Conservation (phyloP, 441 rosid species). For the Populus tomentosa region DNA sequence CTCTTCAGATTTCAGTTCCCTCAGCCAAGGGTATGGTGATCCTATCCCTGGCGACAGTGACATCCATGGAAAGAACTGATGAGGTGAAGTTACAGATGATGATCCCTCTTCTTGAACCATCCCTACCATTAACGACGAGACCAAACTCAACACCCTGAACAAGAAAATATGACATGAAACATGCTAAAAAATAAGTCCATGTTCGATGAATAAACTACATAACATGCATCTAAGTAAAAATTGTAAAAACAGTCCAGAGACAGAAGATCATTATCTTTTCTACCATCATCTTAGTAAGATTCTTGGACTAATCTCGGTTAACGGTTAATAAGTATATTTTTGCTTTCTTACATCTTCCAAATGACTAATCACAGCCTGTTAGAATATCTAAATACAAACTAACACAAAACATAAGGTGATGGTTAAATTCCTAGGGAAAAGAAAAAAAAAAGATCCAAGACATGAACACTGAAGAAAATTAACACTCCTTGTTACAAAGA, state of each 20-base stretch:
- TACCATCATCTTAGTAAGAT: not conserved
- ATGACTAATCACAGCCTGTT: not conserved
- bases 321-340: not conserved
- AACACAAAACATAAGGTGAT: not conserved
- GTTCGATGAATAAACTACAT: not conserved
- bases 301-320: not conserved
- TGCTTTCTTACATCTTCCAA: not conserved
- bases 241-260: not conserved
- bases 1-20: conserved; percentile 60
- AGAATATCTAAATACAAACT: not conserved
- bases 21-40: conserved; percentile 51
- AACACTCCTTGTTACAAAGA: not conserved
- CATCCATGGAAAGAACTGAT: conserved; percentile 53
- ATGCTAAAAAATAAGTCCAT: not conserved
- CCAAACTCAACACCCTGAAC: conserved; percentile 13
- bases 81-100: conserved; percentile 51
- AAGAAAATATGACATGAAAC: not conserved
- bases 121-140: conserved; percentile 29
- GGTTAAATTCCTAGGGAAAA: not conserved
- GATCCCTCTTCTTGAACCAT: conserved; percentile 60
- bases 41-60: conserved; percentile 54
- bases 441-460: no score
- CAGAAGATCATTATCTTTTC: not conserved
- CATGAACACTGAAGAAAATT: not conserved
- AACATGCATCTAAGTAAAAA: not conserved